Conservation (phyloP, 345 rosid species). For the Salix dunnii region DNA sequence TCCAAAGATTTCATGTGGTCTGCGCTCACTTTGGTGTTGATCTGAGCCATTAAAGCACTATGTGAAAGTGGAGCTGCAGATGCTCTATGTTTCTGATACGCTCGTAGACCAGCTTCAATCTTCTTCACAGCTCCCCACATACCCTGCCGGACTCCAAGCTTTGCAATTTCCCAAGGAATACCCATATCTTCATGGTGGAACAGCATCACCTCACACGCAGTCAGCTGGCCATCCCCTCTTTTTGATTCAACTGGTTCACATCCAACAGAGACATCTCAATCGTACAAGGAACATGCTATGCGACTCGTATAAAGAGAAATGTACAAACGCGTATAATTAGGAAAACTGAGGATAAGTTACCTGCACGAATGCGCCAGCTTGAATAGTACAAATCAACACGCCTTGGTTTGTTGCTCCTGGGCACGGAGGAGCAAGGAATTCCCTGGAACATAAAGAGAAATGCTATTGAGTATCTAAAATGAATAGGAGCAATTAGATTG, state of each 20-base stretch:
- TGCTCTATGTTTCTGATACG: slow-evolving; percentile 61
- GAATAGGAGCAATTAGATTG: not conserved
- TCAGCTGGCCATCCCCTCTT: slow-evolving; percentile 73
- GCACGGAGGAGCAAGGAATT: slow-evolving; percentile 61
- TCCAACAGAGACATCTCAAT: slow-evolving; percentile 14
- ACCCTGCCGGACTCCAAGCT: slow-evolving; percentile 90
- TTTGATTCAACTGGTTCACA: slow-evolving; percentile 74
- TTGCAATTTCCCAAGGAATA: slow-evolving; percentile 93
- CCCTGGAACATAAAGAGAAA: slow-evolving; percentile 52
- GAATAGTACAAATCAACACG: slow-evolving; percentile 93
- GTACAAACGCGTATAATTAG: not conserved
- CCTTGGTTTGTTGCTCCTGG: slow-evolving; percentile 68
- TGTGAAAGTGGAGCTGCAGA: slow-evolving; percentile 55
- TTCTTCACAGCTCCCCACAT: slow-evolving; percentile 99
- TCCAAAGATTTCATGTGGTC: slow-evolving; percentile 62
- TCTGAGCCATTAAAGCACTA: slow-evolving; percentile 73
- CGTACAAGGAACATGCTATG: not conserved
- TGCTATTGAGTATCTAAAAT: not conserved
- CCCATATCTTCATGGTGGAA: slow-evolving; percentile 99
- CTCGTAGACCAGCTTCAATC: slow-evolving; percentile 76
- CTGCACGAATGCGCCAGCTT: slow-evolving; percentile 93
- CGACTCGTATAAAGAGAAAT: not conserved
- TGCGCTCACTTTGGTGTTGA: slow-evolving; percentile 72
- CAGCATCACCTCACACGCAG: slow-evolving; percentile 86
- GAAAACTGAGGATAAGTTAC: slow-evolving; percentile 35